A percentile compares a stretch with the other conserved stretches of the same genome.
phyloP scores from a whole-genome alignment of 441 rosid genomes.

The Melastoma candidum region DNA sequence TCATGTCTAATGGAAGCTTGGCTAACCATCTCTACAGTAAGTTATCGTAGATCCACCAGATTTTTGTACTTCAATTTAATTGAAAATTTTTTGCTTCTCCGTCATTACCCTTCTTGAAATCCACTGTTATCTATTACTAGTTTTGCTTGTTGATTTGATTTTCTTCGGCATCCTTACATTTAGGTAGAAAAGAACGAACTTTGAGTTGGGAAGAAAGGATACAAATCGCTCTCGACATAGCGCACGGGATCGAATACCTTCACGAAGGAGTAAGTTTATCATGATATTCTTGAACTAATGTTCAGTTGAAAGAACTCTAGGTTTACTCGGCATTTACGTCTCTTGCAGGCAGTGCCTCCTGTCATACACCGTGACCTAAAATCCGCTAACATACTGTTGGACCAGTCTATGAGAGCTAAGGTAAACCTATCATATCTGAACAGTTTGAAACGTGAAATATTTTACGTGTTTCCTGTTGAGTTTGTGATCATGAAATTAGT shows the following conservation, averaged over 20 bases:
- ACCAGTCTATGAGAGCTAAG: constrained; percentile 89
- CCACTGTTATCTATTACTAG: neutral
- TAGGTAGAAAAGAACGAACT: constrained; percentile 42
- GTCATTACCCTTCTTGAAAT: too few species aligned
- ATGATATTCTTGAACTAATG: constrained; percentile 4
- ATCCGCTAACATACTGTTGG: constrained; percentile 91
- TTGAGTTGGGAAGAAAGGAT: constrained; percentile 82
- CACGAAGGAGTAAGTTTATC: constrained; percentile 75
- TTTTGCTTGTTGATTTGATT: constrained; percentile 3
- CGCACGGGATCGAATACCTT: constrained; percentile 95
- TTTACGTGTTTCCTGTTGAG: neutral
- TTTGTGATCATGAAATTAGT: neutral
- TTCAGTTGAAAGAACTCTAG: constrained; percentile 1
- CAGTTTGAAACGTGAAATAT: neutral
- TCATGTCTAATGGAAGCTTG: constrained; percentile 95
- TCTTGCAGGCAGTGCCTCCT: constrained; percentile 80
- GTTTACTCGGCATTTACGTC: constrained; percentile 4
- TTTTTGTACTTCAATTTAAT: too few species aligned
- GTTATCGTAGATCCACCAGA: constrained; percentile 11
- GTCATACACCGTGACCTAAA: constrained; percentile 92
- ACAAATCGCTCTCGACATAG: constrained; percentile 79
- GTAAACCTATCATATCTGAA: constrained; percentile 23
- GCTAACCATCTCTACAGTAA: constrained; percentile 70
- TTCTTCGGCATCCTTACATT: constrained; percentile 1
- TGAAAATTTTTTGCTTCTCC: too few species aligned